Evolutionary conservation across 2,329 filamentous ascomycete species (phyloP).

Genomic region (Arthrobotrys musiformis): DNA sequence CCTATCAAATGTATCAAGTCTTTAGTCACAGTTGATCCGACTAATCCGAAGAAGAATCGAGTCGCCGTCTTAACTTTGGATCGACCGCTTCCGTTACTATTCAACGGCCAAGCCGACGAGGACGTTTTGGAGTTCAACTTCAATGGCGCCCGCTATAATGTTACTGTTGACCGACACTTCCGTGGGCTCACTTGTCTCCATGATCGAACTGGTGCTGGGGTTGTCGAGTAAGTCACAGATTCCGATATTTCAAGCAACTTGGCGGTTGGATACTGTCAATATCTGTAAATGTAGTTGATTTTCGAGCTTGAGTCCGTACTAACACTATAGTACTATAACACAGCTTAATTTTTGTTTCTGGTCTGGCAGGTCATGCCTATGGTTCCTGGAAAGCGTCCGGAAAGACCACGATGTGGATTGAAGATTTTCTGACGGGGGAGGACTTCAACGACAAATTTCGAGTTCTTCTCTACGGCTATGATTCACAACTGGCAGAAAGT

Average conservation of each 20-base stretch:
- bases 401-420: background rate
- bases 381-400: constrained; percentile 1
- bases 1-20: background rate
- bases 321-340: too few species aligned
- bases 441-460: background rate
- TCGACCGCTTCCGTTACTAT: background rate
- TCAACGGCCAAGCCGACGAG: background rate
- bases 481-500: background rate
- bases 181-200: background rate
- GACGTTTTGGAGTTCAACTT: background rate
- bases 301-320: too few species aligned
- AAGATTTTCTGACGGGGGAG: background rate
- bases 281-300: too few species aligned
- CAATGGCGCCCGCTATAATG: background rate
- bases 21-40: background rate
- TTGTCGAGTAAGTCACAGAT: background rate
- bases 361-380: background rate
- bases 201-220: background rate
- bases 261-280: too few species aligned
- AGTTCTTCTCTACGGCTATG: constrained; percentile 1
- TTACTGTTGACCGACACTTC: background rate
- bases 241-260: background rate
- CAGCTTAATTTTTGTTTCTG: background rate
- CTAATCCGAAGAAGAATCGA: background rate
- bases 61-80: background rate